Evolutionary conservation across 2,329 filamentous ascomycete genomes (phyloP).

Genomic region (Pestalotiopsis sp.): DNA sequence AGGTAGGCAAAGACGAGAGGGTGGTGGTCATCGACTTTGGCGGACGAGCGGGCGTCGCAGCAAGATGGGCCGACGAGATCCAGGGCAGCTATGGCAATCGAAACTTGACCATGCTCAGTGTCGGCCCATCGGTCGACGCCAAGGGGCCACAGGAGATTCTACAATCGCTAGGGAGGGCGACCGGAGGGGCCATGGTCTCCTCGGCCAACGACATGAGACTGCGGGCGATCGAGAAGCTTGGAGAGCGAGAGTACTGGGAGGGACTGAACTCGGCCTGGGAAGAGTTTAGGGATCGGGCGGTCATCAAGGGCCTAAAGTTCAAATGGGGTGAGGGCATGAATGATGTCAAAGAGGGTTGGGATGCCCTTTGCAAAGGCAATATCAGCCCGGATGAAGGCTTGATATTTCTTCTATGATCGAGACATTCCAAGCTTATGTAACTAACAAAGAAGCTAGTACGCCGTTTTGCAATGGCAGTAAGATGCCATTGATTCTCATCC

Average conservation of each 20-base stretch:
- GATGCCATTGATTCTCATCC: too few species aligned
- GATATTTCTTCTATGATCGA: slow-evolving; percentile 18
- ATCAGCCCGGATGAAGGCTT: slow-evolving; percentile 26
- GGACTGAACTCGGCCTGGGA: slow-evolving; percentile 20
- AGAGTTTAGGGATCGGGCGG: slow-evolving; percentile 16
- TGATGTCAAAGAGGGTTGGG: slow-evolving; percentile 26
- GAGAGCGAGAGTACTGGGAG: slow-evolving; percentile 24
- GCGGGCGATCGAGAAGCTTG: slow-evolving; percentile 21
- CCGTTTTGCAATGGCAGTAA: too few species aligned
- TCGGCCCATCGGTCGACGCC: slow-evolving; percentile 22
- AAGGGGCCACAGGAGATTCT: not conserved
- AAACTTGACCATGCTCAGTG: slow-evolving; percentile 14
- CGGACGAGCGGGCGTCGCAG: slow-evolving; percentile 21
- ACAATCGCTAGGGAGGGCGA: not conserved
- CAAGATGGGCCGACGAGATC: slow-evolving; percentile 22
- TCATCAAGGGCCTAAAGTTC: slow-evolving; percentile 21
- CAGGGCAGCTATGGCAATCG: slow-evolving; percentile 3
- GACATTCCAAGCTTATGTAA: not conserved
- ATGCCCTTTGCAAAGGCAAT: slow-evolving; percentile 22
- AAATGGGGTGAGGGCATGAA: slow-evolving; percentile 29
- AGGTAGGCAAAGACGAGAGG: slow-evolving; percentile 7
- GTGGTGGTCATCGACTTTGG: slow-evolving; percentile 30
- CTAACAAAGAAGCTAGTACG: too few species aligned
- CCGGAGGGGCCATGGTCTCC: slow-evolving; percentile 5
- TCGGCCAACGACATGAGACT: slow-evolving; percentile 21